Percentiles rank a stretch among this genome's conserved stretches.
These are phyloP conservation scores for Metarhizium sp. DNA, from an alignment of 2,329 filamentous ascomycete genomes.

Conservation along the genomic window DNA sequence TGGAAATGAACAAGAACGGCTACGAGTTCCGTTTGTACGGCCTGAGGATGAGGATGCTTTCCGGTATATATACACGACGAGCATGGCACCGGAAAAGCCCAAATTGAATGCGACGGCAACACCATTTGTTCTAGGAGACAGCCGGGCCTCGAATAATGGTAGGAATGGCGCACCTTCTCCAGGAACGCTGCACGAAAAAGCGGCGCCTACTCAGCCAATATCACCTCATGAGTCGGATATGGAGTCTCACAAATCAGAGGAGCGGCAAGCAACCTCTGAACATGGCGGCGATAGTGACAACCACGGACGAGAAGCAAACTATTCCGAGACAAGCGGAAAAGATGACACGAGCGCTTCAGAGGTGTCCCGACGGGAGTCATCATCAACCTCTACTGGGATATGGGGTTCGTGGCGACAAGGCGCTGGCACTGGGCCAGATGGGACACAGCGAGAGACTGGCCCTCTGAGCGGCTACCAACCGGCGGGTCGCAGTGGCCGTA, in stretches of 20 bases:
- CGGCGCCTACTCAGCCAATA: slow-evolving; percentile 16
- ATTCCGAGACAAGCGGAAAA: slow-evolving; percentile 15
- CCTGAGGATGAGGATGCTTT: slow-evolving; percentile 80
- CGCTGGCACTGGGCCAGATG: slow-evolving; percentile 40
- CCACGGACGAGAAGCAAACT: slow-evolving; percentile 13
- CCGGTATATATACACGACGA: slow-evolving; percentile 62
- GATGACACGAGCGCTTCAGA: slow-evolving; percentile 19
- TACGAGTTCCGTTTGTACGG: slow-evolving; percentile 84
- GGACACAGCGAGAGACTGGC: slow-evolving; percentile 39
- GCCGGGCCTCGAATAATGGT: slow-evolving; percentile 11
- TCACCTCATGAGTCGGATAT: slow-evolving; percentile 28
- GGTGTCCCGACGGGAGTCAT: slow-evolving; percentile 33
- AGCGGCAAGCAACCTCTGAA: slow-evolving; percentile 30
- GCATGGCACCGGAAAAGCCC: slow-evolving; percentile 42
- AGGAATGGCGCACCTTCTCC: not conserved
- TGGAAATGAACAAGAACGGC: slow-evolving; percentile 75
- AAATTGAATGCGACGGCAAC: slow-evolving; percentile 47
- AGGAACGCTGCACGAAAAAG: slow-evolving; percentile 13
- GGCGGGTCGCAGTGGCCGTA: slow-evolving; percentile 49
- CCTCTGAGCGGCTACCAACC: slow-evolving; percentile 62
- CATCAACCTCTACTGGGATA: slow-evolving; percentile 47
- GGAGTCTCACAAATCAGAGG: slow-evolving; percentile 23
- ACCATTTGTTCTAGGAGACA: slow-evolving; percentile 31
- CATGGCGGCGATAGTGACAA: slow-evolving; percentile 35
- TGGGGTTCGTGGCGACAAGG: slow-evolving; percentile 65